Base-by-base conservation (phyloP, 140 eudicot species). In the Erigeron philadelphicus region DNA sequence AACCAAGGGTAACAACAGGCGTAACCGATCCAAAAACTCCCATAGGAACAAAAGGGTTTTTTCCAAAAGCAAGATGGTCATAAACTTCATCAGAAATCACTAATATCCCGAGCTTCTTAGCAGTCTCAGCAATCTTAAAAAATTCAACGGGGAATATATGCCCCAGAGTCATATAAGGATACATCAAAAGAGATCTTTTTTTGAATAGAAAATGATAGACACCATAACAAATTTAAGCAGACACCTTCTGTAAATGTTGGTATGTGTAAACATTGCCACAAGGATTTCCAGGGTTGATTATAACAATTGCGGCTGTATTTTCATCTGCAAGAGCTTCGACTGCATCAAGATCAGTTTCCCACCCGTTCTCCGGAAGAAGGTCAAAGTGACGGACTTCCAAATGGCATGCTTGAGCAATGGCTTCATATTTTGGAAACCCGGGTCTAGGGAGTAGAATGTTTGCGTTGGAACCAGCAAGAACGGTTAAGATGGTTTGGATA, bases 251-350 rank as follows among this genome's bases (percentile, higher is more conserved):
- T 11, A 89, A 68, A 75, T 89, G 95, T n/a, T 84, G 68, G 58
- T 78, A 23, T 11, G 79, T 78, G 76, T 42, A 89, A 19, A 89
- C 95, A 75, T 75, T 89, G 16, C 91, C 96, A 82, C 96, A 89
- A 47, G 96, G 96, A 79, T 89, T 89, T 3, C 96, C 96, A 8
- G 96, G 91, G 67, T 89, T 89, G 45, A 86, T 86, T 58, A 89
- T 73, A 38, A 86, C 85, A 80, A 86, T 89, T n/a, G 95, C 95
- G 40, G 79, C 93, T 16, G 97, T 90, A 45, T 88, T 88, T 52
- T 90, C 96, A 77, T 90, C 97, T 2, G 96, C 83, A 5, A 90
- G 77, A 78, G 86, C 76, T 75, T 90, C 85, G 19, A 87, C 84
- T 8, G 84, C 80, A 63, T 79, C 83, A 62, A 88, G 84, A 67